These are phyloP conservation scores for Pulveroboletus ravenelii DNA, from an alignment of 768 basidiomycete genomes.

Conservation along the genomic window DNA sequence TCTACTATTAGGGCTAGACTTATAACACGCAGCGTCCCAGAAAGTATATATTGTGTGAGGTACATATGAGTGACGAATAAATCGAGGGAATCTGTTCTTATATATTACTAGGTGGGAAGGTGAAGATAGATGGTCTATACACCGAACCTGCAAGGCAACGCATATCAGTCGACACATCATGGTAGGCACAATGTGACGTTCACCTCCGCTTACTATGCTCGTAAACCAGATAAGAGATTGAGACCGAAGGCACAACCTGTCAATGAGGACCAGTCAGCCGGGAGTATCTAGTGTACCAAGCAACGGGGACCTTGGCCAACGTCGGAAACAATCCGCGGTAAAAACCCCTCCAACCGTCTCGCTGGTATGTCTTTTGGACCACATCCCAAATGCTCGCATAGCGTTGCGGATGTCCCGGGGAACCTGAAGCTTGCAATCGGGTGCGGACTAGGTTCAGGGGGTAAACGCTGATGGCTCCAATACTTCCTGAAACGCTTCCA, in stretches of 20 bases:
- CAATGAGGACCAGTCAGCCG: constrained; percentile 6
- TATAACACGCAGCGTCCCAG: constrained; percentile 7
- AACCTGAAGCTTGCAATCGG: constrained; percentile 92
- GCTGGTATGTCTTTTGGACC: constrained; percentile 66
- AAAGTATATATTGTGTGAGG: constrained; percentile 22
- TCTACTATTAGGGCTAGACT: not conserved
- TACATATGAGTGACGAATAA: constrained; percentile 27
- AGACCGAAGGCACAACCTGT: constrained; percentile 92
- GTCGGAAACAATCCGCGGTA: constrained; percentile 92
- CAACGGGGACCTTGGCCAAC: constrained; percentile 66
- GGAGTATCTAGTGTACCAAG: not conserved
- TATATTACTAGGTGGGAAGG: constrained; percentile 17
- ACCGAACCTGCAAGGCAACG: constrained; percentile 46
- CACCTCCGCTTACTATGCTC: constrained; percentile 80
- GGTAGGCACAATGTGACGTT: constrained; percentile 18
- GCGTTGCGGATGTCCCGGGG: constrained; percentile 86
- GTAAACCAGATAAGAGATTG: constrained; percentile 95
- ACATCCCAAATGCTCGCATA: constrained; percentile 92
- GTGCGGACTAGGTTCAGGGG: constrained; percentile 91
- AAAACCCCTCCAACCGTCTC: constrained; percentile 91
- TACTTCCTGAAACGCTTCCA: constrained; percentile 88
- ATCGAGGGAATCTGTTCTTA: constrained; percentile 21
- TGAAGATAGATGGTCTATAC: constrained; percentile 38
- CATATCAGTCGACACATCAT: constrained; percentile 1
- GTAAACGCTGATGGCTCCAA: constrained; percentile 92